These are phyloP conservation scores for Starmerella scarabaei DNA, from an alignment of 805 yeast genomes.

Conservation along the genomic window DNA sequence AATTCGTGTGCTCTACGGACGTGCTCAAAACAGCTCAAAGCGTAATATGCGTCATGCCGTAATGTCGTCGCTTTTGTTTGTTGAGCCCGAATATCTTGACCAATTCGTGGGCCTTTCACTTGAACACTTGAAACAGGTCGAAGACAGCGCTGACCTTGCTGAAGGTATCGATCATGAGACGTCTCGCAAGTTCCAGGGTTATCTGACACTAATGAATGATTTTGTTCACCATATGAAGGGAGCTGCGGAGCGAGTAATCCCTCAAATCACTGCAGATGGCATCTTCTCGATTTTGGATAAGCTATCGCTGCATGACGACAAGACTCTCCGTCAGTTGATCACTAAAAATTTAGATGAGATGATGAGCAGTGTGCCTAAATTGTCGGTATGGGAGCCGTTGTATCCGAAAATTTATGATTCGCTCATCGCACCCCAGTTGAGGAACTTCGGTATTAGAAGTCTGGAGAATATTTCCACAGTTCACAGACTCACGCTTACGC, in stretches of 20 bases:
- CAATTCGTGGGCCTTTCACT: constrained; percentile 53
- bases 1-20: constrained; percentile 69
- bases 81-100: constrained; percentile 34
- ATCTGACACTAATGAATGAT: constrained; percentile 46
- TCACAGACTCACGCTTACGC: constrained; percentile 46
- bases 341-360: constrained; percentile 49
- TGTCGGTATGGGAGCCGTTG: constrained; percentile 41
- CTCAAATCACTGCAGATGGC: constrained; percentile 31
- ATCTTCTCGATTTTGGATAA: constrained; percentile 11
- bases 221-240: constrained; percentile 47
- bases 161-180: background rate
- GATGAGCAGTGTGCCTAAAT: constrained; percentile 40
- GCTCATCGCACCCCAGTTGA: constrained; percentile 53
- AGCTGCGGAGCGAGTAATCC: constrained; percentile 37
- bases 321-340: constrained; percentile 52
- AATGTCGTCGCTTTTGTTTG: constrained; percentile 26
- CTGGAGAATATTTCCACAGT: constrained; percentile 72
- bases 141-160: background rate
- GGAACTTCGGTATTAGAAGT: constrained; percentile 59
- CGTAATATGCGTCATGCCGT: constrained; percentile 46
- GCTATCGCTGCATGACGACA: constrained; percentile 34
- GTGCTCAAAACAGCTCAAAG: constrained; percentile 69
- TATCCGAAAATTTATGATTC: constrained; percentile 39
- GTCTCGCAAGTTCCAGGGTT: constrained; percentile 34
- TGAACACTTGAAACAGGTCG: constrained; percentile 33